Evolutionary conservation across 257 asterid genomes (phyloP), one percentile per base, ranked within the genome.

Genomic region (Nicotiana tabacum): DNA sequence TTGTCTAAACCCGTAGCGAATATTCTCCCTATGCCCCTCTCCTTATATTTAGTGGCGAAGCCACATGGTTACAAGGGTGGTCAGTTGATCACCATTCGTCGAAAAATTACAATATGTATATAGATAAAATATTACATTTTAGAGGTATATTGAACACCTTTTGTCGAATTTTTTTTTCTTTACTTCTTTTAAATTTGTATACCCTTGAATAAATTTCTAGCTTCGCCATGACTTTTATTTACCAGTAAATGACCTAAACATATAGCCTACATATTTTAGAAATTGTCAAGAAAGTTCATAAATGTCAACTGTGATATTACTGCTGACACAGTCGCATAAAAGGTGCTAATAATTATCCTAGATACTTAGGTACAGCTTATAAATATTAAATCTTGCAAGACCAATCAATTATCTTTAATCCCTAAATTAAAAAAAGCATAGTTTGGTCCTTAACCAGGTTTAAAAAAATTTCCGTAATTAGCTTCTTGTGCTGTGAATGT

Each of bases 271-370:
- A 29, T 4, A 12, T 65, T 27, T 51, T 29, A 76, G 80, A 76
- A 51, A 51, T 27, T 76, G 46, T 76, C 16, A 29, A 27, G 80
- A 51, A 76, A 76, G 16, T 76, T 51, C 64, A 8, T 51, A 3
- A 74, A 51, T 48, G 80, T 76, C 80, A 76, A 76, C 64, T 27
- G 46, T 6, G 46, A 76, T 13, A 76, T 76, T 76, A 76, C 80
- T 76, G 46, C 64, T 27, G 29, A 27, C 46, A 51, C 62, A 13
- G 80, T 76, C 61, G 61, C 39, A 72, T 39, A 46, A 46, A 46
- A 72, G 61, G 61, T 46, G n/a, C 61, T 24, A 72, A 46, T 21
- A 72, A 72, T 46, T 24, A 72, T 51, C 16, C 27, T 27, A 27
- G 27, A 74, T 51, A 13, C 16, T 27, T 76, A 76, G 80, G 64